A percentile compares a stretch with the other conserved stretches of the same genome.
phyloP scores from a whole-genome alignment of 306 rosid species.

The Lathyrus aphaca region DNA sequence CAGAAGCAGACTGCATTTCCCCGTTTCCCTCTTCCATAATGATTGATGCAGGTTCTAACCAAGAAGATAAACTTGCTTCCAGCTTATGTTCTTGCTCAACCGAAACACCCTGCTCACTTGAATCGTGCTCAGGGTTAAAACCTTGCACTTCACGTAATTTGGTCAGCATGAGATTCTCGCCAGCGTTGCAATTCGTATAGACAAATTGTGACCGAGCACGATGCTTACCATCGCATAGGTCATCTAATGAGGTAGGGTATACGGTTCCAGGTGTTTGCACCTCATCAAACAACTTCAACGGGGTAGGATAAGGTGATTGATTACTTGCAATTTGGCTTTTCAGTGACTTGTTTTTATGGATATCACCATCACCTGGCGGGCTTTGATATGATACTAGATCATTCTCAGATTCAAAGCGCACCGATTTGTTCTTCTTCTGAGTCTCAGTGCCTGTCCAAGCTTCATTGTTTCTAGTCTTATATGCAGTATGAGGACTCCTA shows the following conservation, averaged over 20 bases:
- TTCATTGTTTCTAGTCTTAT: constrained; percentile 43
- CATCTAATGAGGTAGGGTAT: constrained; percentile 64
- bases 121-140: constrained; percentile 46
- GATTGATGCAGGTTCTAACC: constrained; percentile 64
- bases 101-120: constrained; percentile 45
- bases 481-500: constrained; percentile 29
- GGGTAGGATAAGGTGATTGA: constrained; percentile 76
- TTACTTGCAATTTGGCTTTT: constrained; percentile 56
- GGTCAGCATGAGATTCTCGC: constrained; percentile 47
- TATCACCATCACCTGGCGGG: constrained; percentile 54
- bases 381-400: constrained; percentile 53
- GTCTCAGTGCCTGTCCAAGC: constrained; percentile 51
- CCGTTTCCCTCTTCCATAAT: constrained; percentile 43
- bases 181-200: constrained; percentile 53
- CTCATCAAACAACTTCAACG: constrained; percentile 73
- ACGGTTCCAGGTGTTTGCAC: constrained; percentile 98
- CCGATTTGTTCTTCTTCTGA: constrained; percentile 65
- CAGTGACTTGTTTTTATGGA: constrained; percentile 45
- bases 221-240: constrained; percentile 53
- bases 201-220: constrained; percentile 75
- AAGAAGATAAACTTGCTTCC: constrained; percentile 70
- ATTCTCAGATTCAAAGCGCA: constrained; percentile 67
- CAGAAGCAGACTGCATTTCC: constrained; percentile 38
- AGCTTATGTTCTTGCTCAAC: constrained; percentile 43
- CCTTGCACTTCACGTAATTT: constrained; percentile 56